Percentiles rank a stretch among this genome's conserved stretches.
These are phyloP conservation scores for Rhodotorula sp. DNA, from an alignment of 1,284 basidiomycete species.

Conservation along the genomic window DNA sequence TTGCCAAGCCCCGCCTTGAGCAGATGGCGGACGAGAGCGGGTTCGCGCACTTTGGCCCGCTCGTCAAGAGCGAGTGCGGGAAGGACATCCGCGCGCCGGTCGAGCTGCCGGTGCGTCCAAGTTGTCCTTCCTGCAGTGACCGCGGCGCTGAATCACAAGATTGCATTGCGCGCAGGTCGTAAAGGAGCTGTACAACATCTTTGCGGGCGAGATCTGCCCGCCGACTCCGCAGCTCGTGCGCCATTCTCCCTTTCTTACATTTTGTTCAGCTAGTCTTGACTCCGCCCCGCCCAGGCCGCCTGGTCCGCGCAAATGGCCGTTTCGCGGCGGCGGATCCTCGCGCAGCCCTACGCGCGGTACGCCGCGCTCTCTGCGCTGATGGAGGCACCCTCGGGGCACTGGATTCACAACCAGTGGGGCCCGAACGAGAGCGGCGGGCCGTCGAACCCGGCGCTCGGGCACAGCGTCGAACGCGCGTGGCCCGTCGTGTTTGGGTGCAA, in stretches of 20 bases:
- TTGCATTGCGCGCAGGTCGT: slow-evolving; percentile 3
- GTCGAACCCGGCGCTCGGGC: slow-evolving; percentile 45
- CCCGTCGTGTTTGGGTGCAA: slow-evolving; percentile 43
- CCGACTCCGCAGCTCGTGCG: slow-evolving; percentile 36
- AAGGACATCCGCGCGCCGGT: slow-evolving; percentile 23
- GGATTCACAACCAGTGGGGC: slow-evolving; percentile 45
- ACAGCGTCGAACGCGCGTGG: slow-evolving; percentile 45
- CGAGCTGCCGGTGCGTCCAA: slow-evolving; percentile 7
- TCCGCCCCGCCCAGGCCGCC: slow-evolving; percentile 11
- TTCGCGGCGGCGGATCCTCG: slow-evolving; percentile 41
- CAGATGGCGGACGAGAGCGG: slow-evolving; percentile 45
- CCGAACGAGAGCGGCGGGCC: slow-evolving; percentile 44
- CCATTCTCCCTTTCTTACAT: background rate
- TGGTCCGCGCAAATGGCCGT: slow-evolving; percentile 42
- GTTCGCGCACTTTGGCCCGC: slow-evolving; percentile 45
- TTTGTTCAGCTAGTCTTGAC: background rate
- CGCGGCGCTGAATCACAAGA: background rate
- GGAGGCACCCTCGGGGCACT: slow-evolving; percentile 36
- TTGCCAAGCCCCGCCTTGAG: slow-evolving; percentile 49
- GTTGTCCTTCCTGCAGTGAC: background rate
- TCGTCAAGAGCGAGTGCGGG: slow-evolving; percentile 26
- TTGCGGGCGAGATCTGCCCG: slow-evolving; percentile 40
- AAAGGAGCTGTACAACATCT: slow-evolving; percentile 42
- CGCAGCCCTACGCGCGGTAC: slow-evolving; percentile 43
- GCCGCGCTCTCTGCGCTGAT: slow-evolving; percentile 31